These are phyloP conservation scores for Myotisia sp. DNA, from an alignment of 2,329 filamentous ascomycete species.

Conservation along the genomic window DNA sequence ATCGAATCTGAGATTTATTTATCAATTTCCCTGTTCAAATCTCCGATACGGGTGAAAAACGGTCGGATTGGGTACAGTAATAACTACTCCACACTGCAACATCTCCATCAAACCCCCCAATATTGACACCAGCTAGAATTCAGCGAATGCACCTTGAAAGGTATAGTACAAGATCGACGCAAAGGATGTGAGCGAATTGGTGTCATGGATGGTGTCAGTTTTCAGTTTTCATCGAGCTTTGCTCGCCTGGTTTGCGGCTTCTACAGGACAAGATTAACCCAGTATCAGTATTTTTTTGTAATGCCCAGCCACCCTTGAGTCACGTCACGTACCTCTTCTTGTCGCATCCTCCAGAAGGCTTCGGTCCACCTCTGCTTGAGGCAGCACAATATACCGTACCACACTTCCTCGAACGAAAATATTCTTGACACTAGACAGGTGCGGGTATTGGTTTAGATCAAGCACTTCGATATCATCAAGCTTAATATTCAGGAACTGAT, in stretches of 20 bases:
- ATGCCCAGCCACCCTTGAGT: conserved; percentile 11
- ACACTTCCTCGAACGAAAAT: conserved; percentile 91
- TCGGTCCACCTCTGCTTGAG: conserved; percentile 67
- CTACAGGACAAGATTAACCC: too few relatives aligned
- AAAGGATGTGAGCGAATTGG: too few relatives aligned
- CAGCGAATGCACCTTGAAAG: not conserved
- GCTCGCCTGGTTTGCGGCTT: conserved; percentile 37
- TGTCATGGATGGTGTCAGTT: too few relatives aligned
- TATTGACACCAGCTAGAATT: too few relatives aligned
- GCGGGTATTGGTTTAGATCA: conserved; percentile 87
- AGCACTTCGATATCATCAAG: conserved; percentile 87
- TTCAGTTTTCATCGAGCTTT: conserved; percentile 31
- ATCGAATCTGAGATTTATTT: too few relatives aligned
- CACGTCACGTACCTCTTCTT: conserved; percentile 56
- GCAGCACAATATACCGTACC: conserved; percentile 82
- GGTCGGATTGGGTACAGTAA: too few relatives aligned
- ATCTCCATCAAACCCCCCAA: too few relatives aligned
- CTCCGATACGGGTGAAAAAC: too few relatives aligned
- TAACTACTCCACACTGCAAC: too few relatives aligned
- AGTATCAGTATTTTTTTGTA: too few relatives aligned
- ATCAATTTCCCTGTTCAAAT: too few relatives aligned
- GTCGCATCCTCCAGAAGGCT: conserved; percentile 82
- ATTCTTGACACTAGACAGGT: conserved; percentile 81
- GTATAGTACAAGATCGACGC: too few relatives aligned
- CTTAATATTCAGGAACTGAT: conserved; percentile 99